Evolutionary conservation across 345 rosid species (phyloP).

Genomic region (Sapria himalayana): DNA sequence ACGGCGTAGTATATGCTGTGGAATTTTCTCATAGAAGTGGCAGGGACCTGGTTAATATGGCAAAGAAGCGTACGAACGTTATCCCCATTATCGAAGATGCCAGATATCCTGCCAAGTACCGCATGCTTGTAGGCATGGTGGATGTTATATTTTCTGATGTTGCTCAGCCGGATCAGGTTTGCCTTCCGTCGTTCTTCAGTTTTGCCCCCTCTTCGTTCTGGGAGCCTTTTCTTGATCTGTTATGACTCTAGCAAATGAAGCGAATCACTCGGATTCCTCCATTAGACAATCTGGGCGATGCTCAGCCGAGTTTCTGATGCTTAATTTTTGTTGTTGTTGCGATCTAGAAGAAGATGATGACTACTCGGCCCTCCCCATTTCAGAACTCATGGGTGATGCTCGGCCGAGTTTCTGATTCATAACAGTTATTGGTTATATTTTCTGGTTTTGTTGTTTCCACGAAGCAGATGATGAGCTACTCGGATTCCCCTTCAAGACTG

Average conservation of each 20-base stretch:
- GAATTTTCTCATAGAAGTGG: constrained; percentile 98
- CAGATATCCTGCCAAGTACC: constrained; percentile 85
- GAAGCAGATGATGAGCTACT: constrained; percentile 30
- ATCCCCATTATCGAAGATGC: constrained; percentile 98
- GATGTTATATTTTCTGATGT: constrained; percentile 98
- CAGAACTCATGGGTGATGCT: constrained; percentile 34
- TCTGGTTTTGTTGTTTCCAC: not conserved
- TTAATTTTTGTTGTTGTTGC: not conserved
- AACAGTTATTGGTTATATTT: not conserved
- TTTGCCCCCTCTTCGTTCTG: not conserved
- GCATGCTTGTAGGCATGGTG: constrained; percentile 99
- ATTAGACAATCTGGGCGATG: constrained; percentile 35
- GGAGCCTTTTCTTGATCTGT: not conserved
- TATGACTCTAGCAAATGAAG: constrained; percentile 17
- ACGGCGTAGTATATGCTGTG: constrained; percentile 82
- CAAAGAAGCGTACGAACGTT: constrained; percentile 83
- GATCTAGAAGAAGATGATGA: constrained; percentile 23
- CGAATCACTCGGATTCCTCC: constrained; percentile 38
- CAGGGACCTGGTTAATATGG: constrained; percentile 95
- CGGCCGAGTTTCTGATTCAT: constrained; percentile 38
- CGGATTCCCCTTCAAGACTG: constrained; percentile 60
- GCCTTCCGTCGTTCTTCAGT: constrained; percentile 1
- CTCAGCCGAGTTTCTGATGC: constrained; percentile 40
- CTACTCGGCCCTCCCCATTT: constrained; percentile 40
- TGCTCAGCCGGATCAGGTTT: constrained; percentile 99